Base-by-base conservation (phyloP, 352 stramenopile species). In the Phytophthora kernoviae region DNA sequence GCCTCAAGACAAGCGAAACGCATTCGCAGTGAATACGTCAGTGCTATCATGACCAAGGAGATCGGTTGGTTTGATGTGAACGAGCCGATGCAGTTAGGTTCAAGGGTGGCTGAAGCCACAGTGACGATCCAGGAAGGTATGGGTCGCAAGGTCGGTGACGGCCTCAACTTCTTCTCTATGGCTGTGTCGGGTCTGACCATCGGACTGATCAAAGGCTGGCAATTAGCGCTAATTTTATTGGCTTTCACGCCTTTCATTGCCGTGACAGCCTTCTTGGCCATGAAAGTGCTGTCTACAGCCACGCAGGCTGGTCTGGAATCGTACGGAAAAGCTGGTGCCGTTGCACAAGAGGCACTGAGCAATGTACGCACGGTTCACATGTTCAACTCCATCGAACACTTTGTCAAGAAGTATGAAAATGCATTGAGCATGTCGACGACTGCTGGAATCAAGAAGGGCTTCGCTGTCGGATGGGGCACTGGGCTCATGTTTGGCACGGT, bases 331-430 rank as follows among this genome's bases (percentile, higher is more conserved):
- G 84, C 81, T 22, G 85, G 84, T 22, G 75, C 81, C 0, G 55
- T 94, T n/a, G 82, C 82, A 1, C 81, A 96, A 46, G 87, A 94
- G 33, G 65, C 78, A 1, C 65, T 93, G 22, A 70, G 76, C 41
- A 93, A 91, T 43, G 73, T 91, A 5, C 80, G 81, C 21, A 94
- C 84, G 0, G 84, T 94, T 30, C 76, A 91, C 73, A 84, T 87
- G 72, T 89, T 93, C 70, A 91, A 89, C 54, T 70, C 83, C 1
- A 78, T 90, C 24, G 43, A 67, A 6, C 66, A 86, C 24, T 87
- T 92, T 36, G 61, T 77, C 12, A 21, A 15, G 33, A 90, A 92
- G 50, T 94, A 93, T 51, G 63, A 85, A 18, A 49, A 39, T 1
- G 77, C 82, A 2, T 43, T 94, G 20, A 44, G 54, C 5, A 32